Percentiles rank a stretch among this genome's conserved stretches.
These are phyloP conservation scores for Quercus mongolica DNA, from an alignment of 306 rosid genomes.

Conservation along the genomic window DNA sequence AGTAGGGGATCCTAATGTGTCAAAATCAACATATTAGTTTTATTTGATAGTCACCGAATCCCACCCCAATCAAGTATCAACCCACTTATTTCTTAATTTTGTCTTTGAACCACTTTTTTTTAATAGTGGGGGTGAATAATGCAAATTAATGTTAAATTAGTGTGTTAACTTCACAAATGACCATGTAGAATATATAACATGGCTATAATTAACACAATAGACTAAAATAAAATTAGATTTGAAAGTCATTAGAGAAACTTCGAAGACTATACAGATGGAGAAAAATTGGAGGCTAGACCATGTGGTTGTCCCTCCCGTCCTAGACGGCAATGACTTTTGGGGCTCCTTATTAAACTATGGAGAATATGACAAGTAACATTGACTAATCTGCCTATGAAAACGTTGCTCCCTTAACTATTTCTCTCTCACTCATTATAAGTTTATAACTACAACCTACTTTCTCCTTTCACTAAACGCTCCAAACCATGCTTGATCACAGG, in stretches of 20 bases:
- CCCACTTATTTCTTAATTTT: too few species aligned
- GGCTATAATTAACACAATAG: too few species aligned
- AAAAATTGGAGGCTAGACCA: slow-evolving; percentile 32
- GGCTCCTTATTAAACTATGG: slow-evolving; percentile 21
- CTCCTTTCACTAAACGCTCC: slow-evolving; percentile 22
- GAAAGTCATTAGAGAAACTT: neutral
- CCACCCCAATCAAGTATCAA: too few species aligned
- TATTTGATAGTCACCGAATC: too few species aligned
- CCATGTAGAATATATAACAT: too few species aligned
- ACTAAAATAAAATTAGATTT: neutral
- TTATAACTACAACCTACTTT: neutral
- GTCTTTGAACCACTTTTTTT: too few species aligned
- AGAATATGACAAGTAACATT: neutral
- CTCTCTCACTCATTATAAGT: neutral
- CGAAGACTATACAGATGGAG: slow-evolving; percentile 12
- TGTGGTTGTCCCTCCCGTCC: slow-evolving; percentile 33
- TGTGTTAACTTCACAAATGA: too few species aligned
- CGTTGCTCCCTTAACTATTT: neutral
- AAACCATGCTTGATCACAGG: slow-evolving; percentile 35
- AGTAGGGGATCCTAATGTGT: too few species aligned
- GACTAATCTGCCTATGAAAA: slow-evolving; percentile 23
- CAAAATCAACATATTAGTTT: too few species aligned
- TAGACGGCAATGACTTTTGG: slow-evolving; percentile 51
- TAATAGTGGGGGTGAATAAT: too few species aligned
- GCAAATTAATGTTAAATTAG: too few species aligned